A percentile compares a stretch with the other conserved stretches of the same genome.
Evolutionary conservation across 306 rosid genomes (phyloP).

Genomic region (Erythrophleum fordii): DNA sequence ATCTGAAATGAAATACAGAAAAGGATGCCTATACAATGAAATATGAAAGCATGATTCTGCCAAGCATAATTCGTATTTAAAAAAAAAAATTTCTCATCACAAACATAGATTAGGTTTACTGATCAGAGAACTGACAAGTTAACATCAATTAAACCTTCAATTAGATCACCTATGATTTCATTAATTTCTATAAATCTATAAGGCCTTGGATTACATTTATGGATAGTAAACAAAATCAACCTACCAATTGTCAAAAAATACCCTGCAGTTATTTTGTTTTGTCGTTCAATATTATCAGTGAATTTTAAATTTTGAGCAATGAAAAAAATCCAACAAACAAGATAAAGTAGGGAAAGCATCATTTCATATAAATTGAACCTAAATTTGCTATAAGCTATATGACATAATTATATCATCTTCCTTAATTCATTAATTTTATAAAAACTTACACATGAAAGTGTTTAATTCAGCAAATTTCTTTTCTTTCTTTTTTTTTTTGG

Average conservation of each 20-base stretch:
- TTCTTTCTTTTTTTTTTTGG: too few species aligned
- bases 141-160: background rate
- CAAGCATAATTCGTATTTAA: background rate
- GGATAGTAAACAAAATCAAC: background rate
- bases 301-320: background rate
- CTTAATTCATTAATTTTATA: background rate
- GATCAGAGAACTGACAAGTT: background rate
- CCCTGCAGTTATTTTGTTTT: background rate
- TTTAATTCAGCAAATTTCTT: background rate
- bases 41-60: constrained; percentile 24
- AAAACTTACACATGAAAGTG: background rate
- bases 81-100: background rate
- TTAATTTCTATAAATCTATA: background rate
- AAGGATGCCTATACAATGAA: constrained; percentile 22
- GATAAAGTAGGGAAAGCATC: background rate
- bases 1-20: constrained; percentile 15
- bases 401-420: background rate
- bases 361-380: background rate
- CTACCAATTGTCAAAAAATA: background rate
- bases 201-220: background rate
- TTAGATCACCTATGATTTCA: background rate
- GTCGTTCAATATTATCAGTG: background rate
- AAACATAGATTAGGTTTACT: background rate
- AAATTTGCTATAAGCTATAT: background rate
- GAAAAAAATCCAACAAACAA: background rate